Evolutionary conservation across 2,329 filamentous ascomycete genomes (phyloP), one percentile per base, ranked within the genome.

Genomic region (Stagonosporopsis vannaccii): DNA sequence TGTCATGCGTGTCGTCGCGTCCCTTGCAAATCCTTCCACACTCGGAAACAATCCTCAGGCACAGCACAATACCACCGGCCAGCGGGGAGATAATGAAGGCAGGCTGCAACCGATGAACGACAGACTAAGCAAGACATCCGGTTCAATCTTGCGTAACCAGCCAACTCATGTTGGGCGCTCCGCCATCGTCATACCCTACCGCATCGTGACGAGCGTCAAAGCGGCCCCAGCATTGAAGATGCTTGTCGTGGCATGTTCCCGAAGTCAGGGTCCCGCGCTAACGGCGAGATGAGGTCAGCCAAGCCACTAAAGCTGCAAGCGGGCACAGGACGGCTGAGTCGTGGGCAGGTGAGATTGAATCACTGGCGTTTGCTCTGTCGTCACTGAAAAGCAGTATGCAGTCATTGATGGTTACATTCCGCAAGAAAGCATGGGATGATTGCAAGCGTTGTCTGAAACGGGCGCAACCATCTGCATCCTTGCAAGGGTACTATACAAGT

Each of bases 401-500:
- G 39, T 63, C 62, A 70, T 56, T 42, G 42, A 51, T 51, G 45
- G 52, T 56, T 42, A 33, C 47, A 56, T 56, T 56, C 53, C 47
- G 46, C 49, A 46, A 45, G 52, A 37, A 41, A 37, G 37, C 54
- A 59, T 68, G 66, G 65, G 66, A 68, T 67, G 68, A 65, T 62
- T 47, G 56, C 62, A 56, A 58, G 65, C 56, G 13, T 59, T 23
- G 62, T 63, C 54, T 56, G 59, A 61, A 62, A 63, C 57, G 39
- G 54, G 45, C 44, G 56, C 52, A 1, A 40, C 40, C 44, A 25
- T 32, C 40, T 36, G 28, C 33, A 15, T 39, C 30, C 28, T 44
- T 46, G 51, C 58, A 57, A 48, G 59, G 47, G 59, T 73, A 75
- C 63, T 74, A 61, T 75, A 75, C 71, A 75, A 74, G 63, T 56